Conservation (phyloP, 1,139 yeast species). For the Candida gigantensis region DNA sequence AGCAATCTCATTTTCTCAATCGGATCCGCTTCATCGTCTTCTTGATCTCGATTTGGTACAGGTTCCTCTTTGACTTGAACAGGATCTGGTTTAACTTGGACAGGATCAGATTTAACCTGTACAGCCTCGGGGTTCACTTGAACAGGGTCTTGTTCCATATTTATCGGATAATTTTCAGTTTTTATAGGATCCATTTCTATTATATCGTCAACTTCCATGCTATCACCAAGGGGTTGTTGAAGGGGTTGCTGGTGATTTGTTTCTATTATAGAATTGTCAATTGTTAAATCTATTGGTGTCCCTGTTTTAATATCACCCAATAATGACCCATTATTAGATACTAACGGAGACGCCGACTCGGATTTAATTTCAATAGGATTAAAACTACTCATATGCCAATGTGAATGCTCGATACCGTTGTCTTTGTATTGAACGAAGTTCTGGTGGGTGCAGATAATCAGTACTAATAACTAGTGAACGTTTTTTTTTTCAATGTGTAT, state of each 20-base stretch:
- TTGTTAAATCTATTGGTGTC: constrained; percentile 11
- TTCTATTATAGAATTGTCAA: constrained; percentile 10
- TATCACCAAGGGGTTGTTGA: background rate
- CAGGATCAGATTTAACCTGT: too few species aligned
- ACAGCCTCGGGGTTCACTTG: too few species aligned
- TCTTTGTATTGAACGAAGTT: too few species aligned
- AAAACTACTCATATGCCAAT: constrained; percentile 7
- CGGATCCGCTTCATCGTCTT: constrained; percentile 20
- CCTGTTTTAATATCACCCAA: constrained; percentile 13
- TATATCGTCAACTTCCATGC: background rate
- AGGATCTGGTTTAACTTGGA: too few species aligned
- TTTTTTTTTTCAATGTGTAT: background rate
- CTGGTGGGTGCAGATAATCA: too few species aligned
- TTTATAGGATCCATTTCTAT: background rate
- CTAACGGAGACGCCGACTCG: constrained; percentile 8
- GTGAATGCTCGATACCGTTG: too few species aligned
- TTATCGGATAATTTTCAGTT: too few species aligned
- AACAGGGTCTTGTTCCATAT: too few species aligned
- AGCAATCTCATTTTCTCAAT: constrained; percentile 29
- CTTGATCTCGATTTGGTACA: background rate
- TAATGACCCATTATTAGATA: constrained; percentile 5
- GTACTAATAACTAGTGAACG: background rate
- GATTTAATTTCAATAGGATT: background rate
- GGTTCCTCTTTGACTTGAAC: constrained; percentile 8
- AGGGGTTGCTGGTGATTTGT: background rate